Percentiles rank a stretch among this genome's conserved stretches.
Conservation (phyloP, 225 moss, liverwort and hornwort species). For the Thuidium tamariscinum region DNA sequence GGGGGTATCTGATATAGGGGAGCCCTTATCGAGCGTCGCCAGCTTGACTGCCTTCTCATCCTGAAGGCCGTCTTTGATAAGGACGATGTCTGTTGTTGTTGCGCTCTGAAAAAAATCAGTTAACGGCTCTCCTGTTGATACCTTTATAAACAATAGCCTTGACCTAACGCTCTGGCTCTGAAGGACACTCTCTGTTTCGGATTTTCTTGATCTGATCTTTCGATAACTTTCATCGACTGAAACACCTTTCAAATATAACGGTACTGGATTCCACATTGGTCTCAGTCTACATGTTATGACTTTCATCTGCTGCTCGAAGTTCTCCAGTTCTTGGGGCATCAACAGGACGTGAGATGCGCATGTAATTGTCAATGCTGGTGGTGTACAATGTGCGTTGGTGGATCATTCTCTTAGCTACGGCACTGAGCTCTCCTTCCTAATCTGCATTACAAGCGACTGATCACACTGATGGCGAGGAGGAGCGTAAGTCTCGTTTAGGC, state of each 20-base stretch:
- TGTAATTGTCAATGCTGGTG: slow-evolving; percentile 10
- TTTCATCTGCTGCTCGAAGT: neutral
- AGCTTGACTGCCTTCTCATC: neutral
- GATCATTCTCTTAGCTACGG: neutral
- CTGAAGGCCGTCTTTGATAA: slow-evolving; percentile 12
- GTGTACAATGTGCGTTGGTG: neutral
- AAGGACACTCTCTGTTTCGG: neutral
- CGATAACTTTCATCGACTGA: neutral
- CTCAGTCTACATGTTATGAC: neutral
- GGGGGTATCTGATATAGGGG: neutral
- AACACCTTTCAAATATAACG: neutral
- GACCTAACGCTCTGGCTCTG: neutral
- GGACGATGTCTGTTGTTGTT: neutral
- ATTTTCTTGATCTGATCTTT: slow-evolving; percentile 11
- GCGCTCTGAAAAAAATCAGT: neutral
- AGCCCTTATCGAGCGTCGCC: neutral
- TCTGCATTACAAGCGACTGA: neutral
- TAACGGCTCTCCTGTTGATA: neutral
- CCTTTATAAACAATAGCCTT: neutral
- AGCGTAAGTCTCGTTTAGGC: neutral
- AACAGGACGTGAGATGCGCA: neutral
- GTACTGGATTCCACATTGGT: neutral
- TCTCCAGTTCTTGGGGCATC: neutral
- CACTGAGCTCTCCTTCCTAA: neutral
- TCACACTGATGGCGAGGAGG: neutral